A percentile compares a stretch with the other conserved stretches of the same genome.
Evolutionary conservation across 1,139 yeast genomes (phyloP).

Genomic region (Pichia sp.): DNA sequence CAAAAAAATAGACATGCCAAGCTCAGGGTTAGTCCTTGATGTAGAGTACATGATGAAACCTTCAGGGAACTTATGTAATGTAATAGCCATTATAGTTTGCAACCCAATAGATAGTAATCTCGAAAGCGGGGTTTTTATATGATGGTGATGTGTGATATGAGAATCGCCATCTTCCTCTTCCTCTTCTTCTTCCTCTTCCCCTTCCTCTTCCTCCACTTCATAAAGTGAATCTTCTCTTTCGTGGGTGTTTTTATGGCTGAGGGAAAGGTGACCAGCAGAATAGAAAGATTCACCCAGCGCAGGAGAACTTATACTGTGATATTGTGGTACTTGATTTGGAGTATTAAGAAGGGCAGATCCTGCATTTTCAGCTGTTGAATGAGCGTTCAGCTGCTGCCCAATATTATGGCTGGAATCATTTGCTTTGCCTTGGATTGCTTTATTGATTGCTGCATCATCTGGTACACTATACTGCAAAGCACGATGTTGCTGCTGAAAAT

Average conservation of each 20-base stretch:
- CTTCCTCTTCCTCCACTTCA: too few relatives aligned
- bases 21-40: slow-evolving; percentile 62
- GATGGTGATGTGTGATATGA: slow-evolving; percentile 61
- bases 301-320: too few relatives aligned
- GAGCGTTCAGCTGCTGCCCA: too few relatives aligned
- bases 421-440: background rate
- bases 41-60: slow-evolving; percentile 87
- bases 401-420: too few relatives aligned
- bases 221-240: too few relatives aligned
- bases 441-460: background rate
- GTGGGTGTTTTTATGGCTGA: background rate
- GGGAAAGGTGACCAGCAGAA: background rate
- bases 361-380: too few relatives aligned
- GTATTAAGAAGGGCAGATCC: too few relatives aligned
- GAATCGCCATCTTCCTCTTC: slow-evolving; percentile 15
- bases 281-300: background rate
- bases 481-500: background rate
- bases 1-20: slow-evolving; percentile 77
- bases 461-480: background rate
- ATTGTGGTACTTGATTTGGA: too few relatives aligned
- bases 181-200: slow-evolving; percentile 17
- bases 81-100: slow-evolving; percentile 83
- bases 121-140: slow-evolving; percentile 71
- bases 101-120: slow-evolving; percentile 78
- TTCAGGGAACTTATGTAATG: slow-evolving; percentile 90